Evolutionary conservation across 495 filamentous ascomycete genomes (phyloP).

Genomic region (Trichoderma asperelloides): DNA sequence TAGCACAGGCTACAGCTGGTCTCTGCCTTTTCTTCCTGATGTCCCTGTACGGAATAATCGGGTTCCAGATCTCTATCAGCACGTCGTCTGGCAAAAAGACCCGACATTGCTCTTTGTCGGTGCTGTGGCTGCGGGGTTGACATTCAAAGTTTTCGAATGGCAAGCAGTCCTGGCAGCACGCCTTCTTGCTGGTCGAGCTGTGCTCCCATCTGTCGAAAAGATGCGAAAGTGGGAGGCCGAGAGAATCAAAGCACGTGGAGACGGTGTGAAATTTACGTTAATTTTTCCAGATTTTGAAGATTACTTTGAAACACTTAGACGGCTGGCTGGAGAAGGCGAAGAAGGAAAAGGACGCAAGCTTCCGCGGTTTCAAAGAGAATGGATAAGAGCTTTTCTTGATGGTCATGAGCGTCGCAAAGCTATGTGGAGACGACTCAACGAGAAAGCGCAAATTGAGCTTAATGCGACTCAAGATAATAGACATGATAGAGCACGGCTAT

Average conservation of each 20-base stretch:
- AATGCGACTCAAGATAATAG: background rate
- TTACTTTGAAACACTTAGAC: constrained; percentile 44
- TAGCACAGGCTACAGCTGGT: constrained; percentile 50
- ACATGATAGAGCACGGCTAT: background rate
- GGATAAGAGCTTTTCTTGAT: constrained; percentile 40
- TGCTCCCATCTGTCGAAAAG: constrained; percentile 31
- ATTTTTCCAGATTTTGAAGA: constrained; percentile 46
- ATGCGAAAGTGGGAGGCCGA: constrained; percentile 45
- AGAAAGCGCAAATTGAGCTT: constrained; percentile 16
- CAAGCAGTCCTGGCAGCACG: constrained; percentile 30
- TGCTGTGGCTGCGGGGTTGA: constrained; percentile 25
- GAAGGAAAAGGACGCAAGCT: constrained; percentile 30
- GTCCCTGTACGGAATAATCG: constrained; percentile 43
- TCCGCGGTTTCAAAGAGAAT: constrained; percentile 38
- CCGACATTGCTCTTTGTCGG: constrained; percentile 25
- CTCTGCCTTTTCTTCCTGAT: constrained; percentile 43
- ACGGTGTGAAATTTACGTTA: constrained; percentile 39
- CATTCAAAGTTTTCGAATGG: constrained; percentile 36
- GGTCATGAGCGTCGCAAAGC: constrained; percentile 39
- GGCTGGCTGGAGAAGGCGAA: constrained; percentile 37
- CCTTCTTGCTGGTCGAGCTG: constrained; percentile 27
- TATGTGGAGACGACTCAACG: constrained; percentile 40
- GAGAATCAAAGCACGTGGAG: constrained; percentile 39
- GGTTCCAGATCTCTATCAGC: constrained; percentile 46
- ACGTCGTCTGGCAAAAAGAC: constrained; percentile 45